Conservation (phyloP, 2,329 filamentous ascomycete species). For the Calycina herbarum region DNA sequence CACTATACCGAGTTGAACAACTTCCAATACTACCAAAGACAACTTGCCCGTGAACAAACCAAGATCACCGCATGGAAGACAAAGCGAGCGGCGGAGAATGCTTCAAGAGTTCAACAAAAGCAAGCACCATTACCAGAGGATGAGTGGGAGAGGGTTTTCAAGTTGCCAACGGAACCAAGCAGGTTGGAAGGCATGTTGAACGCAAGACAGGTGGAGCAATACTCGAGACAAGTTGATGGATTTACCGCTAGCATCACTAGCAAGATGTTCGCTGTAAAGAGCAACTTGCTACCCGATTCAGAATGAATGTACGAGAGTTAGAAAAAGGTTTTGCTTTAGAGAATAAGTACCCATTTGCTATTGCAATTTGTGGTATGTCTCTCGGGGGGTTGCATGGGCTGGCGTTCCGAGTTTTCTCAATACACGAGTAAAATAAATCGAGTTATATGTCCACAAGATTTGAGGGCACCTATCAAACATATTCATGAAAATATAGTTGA, state of each 20-base stretch:
- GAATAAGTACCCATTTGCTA: not conserved
- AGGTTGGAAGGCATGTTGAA: conserved; percentile 92
- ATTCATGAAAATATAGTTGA: not conserved
- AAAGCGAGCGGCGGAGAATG: conserved; percentile 96
- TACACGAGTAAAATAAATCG: conserved; percentile 9
- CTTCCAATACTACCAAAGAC: conserved; percentile 95
- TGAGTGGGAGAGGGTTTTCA: conserved; percentile 98
- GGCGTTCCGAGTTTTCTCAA: conserved; percentile 28
- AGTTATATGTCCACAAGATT: not conserved
- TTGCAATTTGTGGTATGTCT: conserved; percentile 10
- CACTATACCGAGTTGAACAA: conserved; percentile 99
- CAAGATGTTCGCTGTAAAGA: conserved; percentile 97
- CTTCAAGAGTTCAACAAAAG: conserved; percentile 79
- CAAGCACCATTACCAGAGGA: conserved; percentile 88
- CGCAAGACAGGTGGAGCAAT: conserved; percentile 95
- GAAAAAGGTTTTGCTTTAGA: conserved; percentile 2
- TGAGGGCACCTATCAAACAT: not conserved
- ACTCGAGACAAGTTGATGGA: conserved; percentile 93
- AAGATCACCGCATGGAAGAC: conserved; percentile 97
- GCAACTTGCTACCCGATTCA: conserved; percentile 57
- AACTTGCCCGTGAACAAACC: conserved; percentile 87
- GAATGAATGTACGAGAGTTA: conserved; percentile 18
- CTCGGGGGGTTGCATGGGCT: conserved; percentile 28
- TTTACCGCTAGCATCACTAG: conserved; percentile 88
- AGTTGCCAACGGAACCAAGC: conserved; percentile 93